Conservation (phyloP, 2,329 filamentous ascomycete genomes). For the Fusarium papillatum region DNA sequence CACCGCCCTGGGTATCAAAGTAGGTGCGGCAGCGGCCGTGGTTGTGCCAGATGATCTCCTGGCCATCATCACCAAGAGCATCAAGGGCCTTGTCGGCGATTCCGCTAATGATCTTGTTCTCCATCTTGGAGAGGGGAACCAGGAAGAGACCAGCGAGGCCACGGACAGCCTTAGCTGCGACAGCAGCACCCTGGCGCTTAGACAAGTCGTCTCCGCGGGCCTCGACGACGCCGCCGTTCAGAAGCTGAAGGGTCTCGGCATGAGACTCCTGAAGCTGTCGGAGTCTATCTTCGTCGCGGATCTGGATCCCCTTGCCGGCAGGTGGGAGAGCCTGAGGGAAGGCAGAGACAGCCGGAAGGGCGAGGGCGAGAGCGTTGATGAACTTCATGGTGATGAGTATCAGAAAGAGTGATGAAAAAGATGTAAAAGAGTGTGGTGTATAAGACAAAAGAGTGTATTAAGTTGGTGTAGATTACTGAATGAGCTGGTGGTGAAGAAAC, state of each 20-base stretch:
- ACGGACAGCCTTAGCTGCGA: background rate
- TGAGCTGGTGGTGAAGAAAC: background rate
- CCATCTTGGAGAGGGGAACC: background rate
- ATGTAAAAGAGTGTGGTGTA: background rate
- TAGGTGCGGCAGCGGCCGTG: conserved; percentile 5
- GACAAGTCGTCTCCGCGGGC: background rate
- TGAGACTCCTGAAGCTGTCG: conserved; percentile 1
- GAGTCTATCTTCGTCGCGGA: conserved; percentile 2
- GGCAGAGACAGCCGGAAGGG: background rate
- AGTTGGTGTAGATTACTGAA: background rate
- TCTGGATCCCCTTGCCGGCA: background rate
- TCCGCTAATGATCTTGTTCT: background rate
- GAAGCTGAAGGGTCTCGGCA: background rate
- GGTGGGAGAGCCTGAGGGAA: background rate
- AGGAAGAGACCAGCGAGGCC: conserved; percentile 5
- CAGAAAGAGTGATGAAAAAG: background rate
- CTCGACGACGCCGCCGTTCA: background rate
- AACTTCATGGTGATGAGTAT: conserved; percentile 5
- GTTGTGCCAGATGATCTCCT: conserved; percentile 15
- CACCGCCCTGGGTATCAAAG: conserved; percentile 12
- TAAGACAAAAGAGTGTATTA: background rate
- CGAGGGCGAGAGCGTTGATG: background rate
- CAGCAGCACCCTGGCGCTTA: conserved; percentile 1
- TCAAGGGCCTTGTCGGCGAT: background rate
- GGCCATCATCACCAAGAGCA: background rate